Conservation (phyloP, 257 asterid genomes). For the Solanum pennellii region DNA sequence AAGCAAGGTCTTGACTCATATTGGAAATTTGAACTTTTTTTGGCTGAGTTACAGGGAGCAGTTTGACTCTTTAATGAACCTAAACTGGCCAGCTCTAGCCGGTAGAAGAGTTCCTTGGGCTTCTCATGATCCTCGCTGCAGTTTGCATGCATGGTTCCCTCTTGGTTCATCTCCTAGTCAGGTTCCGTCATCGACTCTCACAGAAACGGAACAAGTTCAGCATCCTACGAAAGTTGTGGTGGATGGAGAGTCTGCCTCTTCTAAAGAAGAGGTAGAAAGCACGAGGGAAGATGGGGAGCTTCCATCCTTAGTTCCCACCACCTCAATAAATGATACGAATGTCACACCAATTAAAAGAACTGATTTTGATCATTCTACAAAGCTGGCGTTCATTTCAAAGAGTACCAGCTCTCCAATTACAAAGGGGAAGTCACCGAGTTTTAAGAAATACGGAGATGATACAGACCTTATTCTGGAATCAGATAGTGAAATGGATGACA, state of each 20-base stretch:
- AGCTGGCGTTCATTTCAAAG: slow-evolving; percentile 55
- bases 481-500: slow-evolving; percentile 36
- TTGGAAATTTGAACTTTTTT: slow-evolving; percentile 16
- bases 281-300: slow-evolving; percentile 91
- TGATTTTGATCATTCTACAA: slow-evolving; percentile 41
- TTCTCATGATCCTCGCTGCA: slow-evolving; percentile 62
- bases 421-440: slow-evolving; percentile 59
- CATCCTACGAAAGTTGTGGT: slow-evolving; percentile 20
- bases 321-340: slow-evolving; percentile 26
- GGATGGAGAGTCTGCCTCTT: slow-evolving; percentile 23
- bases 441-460: slow-evolving; percentile 62
- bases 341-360: slow-evolving; percentile 31
- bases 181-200: slow-evolving; percentile 13
- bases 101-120: slow-evolving; percentile 86
- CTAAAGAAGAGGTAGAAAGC: slow-evolving; percentile 52
- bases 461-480: slow-evolving; percentile 71
- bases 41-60: slow-evolving; percentile 77
- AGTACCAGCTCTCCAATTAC: slow-evolving; percentile 47
- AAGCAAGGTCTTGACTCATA: slow-evolving; percentile 6
- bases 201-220: slow-evolving; percentile 42
- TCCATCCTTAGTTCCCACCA: slow-evolving; percentile 41
- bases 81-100: slow-evolving; percentile 65
- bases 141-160: slow-evolving; percentile 56
- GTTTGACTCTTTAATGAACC: slow-evolving; percentile 61
- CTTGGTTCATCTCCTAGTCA: slow-evolving; percentile 22